Percentiles rank a stretch among this genome's conserved stretches.
Conservation (phyloP, 2,329 filamentous ascomycete species). For the Sporothrix phasma region DNA sequence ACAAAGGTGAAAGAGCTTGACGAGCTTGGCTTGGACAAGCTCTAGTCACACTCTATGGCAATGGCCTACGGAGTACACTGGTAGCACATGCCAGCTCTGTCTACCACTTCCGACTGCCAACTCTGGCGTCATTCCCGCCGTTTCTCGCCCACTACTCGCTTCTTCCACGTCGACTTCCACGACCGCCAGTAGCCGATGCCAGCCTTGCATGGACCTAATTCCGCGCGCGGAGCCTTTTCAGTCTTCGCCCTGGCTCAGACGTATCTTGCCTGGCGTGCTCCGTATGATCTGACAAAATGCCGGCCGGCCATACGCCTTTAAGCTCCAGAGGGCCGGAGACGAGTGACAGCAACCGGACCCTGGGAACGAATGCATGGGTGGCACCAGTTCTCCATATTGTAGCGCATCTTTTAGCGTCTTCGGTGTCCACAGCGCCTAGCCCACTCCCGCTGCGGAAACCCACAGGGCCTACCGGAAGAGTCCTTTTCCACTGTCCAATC, state of each 20-base stretch:
- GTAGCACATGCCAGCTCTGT: background rate
- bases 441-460: too few species aligned
- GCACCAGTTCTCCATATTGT: background rate
- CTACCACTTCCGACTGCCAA: background rate
- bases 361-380: background rate
- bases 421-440: background rate
- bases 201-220: background rate
- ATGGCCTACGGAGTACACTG: background rate
- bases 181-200: conserved; percentile 10
- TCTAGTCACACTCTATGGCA: background rate
- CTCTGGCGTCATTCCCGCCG: background rate
- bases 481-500: background rate
- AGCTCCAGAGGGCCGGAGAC: background rate
- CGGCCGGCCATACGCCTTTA: background rate
- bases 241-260: too few species aligned
- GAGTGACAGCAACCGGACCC: background rate
- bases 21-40: background rate
- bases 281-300: too few species aligned
- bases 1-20: background rate
- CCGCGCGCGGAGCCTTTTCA: background rate
- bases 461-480: background rate
- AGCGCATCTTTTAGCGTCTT: background rate
- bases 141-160: background rate
- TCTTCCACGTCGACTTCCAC: too few species aligned
- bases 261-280: too few species aligned